Percentiles rank a stretch among this genome's conserved stretches.
phyloP scores from a whole-genome alignment of 768 basidiomycete species.

The Lenzites betulinus region DNA sequence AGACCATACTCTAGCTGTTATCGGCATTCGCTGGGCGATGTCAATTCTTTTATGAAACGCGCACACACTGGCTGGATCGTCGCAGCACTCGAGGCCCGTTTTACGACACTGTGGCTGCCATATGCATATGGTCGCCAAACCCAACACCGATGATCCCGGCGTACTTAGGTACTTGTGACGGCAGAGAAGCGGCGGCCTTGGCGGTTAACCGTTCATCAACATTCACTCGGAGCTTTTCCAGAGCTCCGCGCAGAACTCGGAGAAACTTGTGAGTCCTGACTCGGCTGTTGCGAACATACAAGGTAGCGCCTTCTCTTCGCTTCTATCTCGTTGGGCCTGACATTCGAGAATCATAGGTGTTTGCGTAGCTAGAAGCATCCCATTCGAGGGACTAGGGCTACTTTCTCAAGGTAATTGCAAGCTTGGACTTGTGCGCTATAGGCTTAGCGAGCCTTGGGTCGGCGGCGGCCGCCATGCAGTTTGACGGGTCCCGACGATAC shows the following conservation, averaged over 20 bases:
- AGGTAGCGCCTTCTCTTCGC: neutral
- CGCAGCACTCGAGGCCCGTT: neutral
- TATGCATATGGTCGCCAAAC: neutral
- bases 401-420: too few species aligned
- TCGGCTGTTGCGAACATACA: neutral
- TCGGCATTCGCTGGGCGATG: neutral
- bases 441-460: too few species aligned
- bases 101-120: neutral
- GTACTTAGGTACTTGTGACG: neutral
- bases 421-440: too few species aligned
- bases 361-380: neutral
- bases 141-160: slow-evolving; percentile 1
- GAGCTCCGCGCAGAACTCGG: neutral
- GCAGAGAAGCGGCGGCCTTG: slow-evolving; percentile 1
- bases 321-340: slow-evolving; percentile 1
- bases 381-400: too few species aligned
- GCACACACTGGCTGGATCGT: neutral
- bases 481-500: too few species aligned
- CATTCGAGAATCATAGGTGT: neutral
- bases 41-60: neutral
- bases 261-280: neutral
- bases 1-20: too few species aligned
- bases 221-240: too few species aligned
- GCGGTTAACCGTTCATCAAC: neutral
- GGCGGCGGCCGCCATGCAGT: too few species aligned